These are phyloP conservation scores for Fragaria vesca DNA, from an alignment of 306 rosid species.

Conservation along the genomic window DNA sequence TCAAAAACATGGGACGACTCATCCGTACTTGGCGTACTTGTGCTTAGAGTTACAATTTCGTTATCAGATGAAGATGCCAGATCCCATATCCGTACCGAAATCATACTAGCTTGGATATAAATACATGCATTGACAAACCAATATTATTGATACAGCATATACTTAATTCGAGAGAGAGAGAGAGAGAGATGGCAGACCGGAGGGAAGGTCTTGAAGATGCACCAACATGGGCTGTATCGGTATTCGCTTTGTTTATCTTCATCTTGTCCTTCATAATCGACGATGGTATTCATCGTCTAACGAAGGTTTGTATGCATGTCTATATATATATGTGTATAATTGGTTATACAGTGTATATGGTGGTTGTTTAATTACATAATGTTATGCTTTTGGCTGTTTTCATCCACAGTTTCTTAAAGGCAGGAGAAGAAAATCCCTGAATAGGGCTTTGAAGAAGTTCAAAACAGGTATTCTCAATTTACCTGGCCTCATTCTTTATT, in stretches of 20 bases:
- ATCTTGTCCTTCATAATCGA: constrained; percentile 48
- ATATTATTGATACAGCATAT: neutral
- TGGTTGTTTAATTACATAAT: neutral
- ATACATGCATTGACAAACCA: neutral
- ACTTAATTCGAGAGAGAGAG: neutral
- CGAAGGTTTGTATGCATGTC: constrained; percentile 31
- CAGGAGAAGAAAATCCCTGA: constrained; percentile 44
- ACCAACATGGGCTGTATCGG: constrained; percentile 66
- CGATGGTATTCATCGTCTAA: constrained; percentile 38
- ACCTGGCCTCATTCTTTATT: neutral
- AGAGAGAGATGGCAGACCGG: constrained; percentile 22
- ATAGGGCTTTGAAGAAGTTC: constrained; percentile 47
- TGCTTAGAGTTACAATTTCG: neutral
- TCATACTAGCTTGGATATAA: neutral
- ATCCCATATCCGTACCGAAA: neutral
- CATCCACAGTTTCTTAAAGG: constrained; percentile 38
- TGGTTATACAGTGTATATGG: neutral
- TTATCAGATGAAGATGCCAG: neutral
- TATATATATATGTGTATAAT: neutral
- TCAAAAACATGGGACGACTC: neutral
- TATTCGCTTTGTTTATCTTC: constrained; percentile 41
- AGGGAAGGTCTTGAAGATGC: constrained; percentile 46
- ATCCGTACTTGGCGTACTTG: neutral
- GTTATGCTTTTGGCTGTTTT: neutral
- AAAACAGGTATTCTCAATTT: constrained; percentile 43